Percentiles rank a stretch among this genome's conserved stretches.
Conservation (phyloP, 2,329 filamentous ascomycete genomes). For the Fonsecaea pugnacius region DNA sequence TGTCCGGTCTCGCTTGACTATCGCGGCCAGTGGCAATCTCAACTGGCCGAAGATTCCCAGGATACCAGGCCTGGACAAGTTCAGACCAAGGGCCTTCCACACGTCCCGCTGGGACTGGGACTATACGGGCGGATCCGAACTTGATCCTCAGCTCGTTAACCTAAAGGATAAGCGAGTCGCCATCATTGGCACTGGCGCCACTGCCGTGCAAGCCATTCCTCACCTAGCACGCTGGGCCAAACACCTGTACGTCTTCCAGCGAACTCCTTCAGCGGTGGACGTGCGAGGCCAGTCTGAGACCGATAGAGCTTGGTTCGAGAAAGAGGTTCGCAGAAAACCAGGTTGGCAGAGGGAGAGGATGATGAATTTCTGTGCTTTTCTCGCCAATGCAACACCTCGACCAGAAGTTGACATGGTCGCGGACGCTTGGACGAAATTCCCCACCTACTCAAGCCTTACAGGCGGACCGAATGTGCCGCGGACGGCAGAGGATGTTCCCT, state of each 20-base stretch:
- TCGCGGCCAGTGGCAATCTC: conserved; percentile 49
- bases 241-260: conserved; percentile 36
- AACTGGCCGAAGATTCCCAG: conserved; percentile 54
- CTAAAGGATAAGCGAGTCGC: conserved; percentile 24
- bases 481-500: background rate
- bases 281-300: conserved; percentile 33
- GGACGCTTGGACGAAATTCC: conserved; percentile 38
- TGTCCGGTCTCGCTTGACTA: conserved; percentile 44
- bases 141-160: conserved; percentile 46
- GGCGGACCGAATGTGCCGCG: background rate
- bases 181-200: conserved; percentile 30
- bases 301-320: conserved; percentile 11
- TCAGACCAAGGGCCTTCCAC: conserved; percentile 39
- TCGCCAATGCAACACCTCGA: background rate
- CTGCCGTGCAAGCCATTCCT: conserved; percentile 20
- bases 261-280: conserved; percentile 47
- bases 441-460: background rate
- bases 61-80: conserved; percentile 35
- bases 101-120: conserved; percentile 44
- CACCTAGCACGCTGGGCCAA: background rate
- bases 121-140: conserved; percentile 44
- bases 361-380: background rate
- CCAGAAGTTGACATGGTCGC: conserved; percentile 29
- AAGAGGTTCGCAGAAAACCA: background rate
- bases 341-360: background rate